Conservation (phyloP, 371 early-diverging fungal genomes). For the Syncephalastrum contaminatum region DNA sequence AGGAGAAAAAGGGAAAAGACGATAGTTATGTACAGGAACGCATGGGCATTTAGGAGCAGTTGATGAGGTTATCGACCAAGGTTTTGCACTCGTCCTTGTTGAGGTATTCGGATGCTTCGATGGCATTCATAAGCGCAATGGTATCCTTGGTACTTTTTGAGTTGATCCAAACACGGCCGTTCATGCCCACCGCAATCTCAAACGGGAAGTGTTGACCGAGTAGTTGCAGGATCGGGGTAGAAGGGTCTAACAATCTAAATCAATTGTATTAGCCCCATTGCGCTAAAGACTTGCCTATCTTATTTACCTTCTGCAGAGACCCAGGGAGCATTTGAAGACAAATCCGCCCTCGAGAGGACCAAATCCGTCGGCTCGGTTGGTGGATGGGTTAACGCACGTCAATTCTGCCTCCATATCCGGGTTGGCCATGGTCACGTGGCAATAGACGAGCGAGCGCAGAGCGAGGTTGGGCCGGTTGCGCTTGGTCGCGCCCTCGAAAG, state of each 20-base stretch:
- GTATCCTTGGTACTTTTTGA: slow-evolving; percentile 57
- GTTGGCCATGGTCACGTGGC: slow-evolving; percentile 81
- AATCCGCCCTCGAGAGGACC: slow-evolving; percentile 78
- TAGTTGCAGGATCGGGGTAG: slow-evolving; percentile 61
- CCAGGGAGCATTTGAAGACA: slow-evolving; percentile 73
- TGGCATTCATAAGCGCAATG: slow-evolving; percentile 70
- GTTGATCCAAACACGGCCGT: slow-evolving; percentile 93
- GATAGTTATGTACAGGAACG: slow-evolving; percentile 3
- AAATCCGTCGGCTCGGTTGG: slow-evolving; percentile 75
- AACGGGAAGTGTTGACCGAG: slow-evolving; percentile 79
- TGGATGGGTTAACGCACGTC: slow-evolving; percentile 80
- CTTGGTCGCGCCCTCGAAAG: slow-evolving; percentile 96
- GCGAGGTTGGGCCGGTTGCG: slow-evolving; percentile 79
- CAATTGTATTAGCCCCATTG: background rate
- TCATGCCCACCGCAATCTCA: slow-evolving; percentile 90
- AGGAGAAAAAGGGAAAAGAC: background rate
- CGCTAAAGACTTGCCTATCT: background rate
- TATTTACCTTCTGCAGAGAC: slow-evolving; percentile 65
- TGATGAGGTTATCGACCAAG: slow-evolving; percentile 63
- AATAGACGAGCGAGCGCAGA: slow-evolving; percentile 82
- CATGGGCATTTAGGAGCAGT: slow-evolving; percentile 5
- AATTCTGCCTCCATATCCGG: slow-evolving; percentile 96
- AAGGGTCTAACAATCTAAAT: slow-evolving; percentile 68
- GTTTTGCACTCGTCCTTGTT: slow-evolving; percentile 56
- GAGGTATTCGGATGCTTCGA: slow-evolving; percentile 75